phyloP scores from a whole-genome alignment of 768 basidiomycete genomes.

The Dictyophora rubrovolvata region DNA sequence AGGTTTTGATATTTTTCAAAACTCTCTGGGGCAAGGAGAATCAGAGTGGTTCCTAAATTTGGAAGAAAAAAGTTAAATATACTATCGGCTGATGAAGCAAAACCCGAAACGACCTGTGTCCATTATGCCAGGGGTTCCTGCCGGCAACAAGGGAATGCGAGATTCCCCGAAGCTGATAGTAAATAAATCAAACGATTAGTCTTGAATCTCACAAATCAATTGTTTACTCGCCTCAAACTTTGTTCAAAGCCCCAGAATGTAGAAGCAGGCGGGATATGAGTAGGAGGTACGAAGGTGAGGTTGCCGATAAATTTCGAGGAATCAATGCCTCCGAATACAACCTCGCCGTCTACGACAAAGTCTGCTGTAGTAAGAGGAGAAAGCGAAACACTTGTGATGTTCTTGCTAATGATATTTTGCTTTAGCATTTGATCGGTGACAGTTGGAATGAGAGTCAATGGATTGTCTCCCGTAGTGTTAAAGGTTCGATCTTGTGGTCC shows the following conservation, averaged over 20 bases:
- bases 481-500: slow-evolving; percentile 15
- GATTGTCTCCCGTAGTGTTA: slow-evolving; percentile 34
- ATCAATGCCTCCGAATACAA: slow-evolving; percentile 47
- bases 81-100: not conserved
- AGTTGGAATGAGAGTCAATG: not conserved
- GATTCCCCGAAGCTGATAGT: no score
- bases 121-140: slow-evolving; percentile 35
- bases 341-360: slow-evolving; percentile 37
- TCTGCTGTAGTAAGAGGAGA: slow-evolving; percentile 36
- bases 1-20: slow-evolving; percentile 45
- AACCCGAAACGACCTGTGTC: slow-evolving; percentile 36
- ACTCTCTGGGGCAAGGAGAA: slow-evolving; percentile 26
- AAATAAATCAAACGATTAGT: no score
- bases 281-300: slow-evolving; percentile 31
- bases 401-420: slow-evolving; percentile 34
- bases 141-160: slow-evolving; percentile 21
- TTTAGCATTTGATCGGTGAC: slow-evolving; percentile 23
- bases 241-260: slow-evolving; percentile 41
- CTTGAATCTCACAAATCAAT: not conserved
- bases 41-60: not conserved
- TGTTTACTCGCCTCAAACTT: slow-evolving; percentile 15
- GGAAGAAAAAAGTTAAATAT: not conserved
- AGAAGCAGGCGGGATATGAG: slow-evolving; percentile 35
- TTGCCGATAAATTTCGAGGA: slow-evolving; percentile 29
- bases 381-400: slow-evolving; percentile 40